Evolutionary conservation across 257 asterid species (phyloP).

Genomic region (Nicotiana tabacum): DNA sequence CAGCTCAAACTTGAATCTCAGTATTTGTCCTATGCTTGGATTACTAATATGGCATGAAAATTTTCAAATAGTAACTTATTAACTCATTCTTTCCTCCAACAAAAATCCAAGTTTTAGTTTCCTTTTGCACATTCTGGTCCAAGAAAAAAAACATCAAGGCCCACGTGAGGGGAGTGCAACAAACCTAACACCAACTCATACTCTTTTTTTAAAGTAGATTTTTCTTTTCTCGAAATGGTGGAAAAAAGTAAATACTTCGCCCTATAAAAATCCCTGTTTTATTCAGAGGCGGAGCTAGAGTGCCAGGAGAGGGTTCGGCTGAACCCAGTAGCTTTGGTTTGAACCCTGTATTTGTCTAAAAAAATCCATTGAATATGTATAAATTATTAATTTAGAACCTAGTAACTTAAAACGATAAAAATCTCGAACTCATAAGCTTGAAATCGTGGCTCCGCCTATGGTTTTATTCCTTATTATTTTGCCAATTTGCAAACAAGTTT

Average conservation of each 20-base stretch:
- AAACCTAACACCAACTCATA: not conserved
- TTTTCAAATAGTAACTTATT: not conserved
- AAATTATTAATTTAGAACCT: too few species aligned
- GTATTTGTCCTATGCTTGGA: not conserved
- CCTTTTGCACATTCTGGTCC: not conserved
- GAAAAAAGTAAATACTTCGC: too few species aligned
- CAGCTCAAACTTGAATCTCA: not conserved
- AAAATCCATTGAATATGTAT: too few species aligned
- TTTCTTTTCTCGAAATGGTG: too few species aligned
- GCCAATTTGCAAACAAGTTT: not conserved
- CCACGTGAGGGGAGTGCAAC: not conserved
- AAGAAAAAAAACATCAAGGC: not conserved
- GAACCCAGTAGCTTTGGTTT: too few species aligned
- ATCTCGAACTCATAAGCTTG: too few species aligned
- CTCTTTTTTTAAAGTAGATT: too few species aligned
- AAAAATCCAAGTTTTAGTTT: not conserved
- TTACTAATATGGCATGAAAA: not conserved
- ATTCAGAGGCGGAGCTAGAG: too few species aligned
- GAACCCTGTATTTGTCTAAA: too few species aligned
- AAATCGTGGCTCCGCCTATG: too few species aligned
- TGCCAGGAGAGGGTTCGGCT: too few species aligned
- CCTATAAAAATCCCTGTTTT: not conserved
- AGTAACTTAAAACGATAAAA: too few species aligned
- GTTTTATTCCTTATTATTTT: not conserved
- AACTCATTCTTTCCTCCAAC: not conserved